Evolutionary conservation across 306 rosid genomes (phyloP).

Genomic region (Begonia fuchsioides): DNA sequence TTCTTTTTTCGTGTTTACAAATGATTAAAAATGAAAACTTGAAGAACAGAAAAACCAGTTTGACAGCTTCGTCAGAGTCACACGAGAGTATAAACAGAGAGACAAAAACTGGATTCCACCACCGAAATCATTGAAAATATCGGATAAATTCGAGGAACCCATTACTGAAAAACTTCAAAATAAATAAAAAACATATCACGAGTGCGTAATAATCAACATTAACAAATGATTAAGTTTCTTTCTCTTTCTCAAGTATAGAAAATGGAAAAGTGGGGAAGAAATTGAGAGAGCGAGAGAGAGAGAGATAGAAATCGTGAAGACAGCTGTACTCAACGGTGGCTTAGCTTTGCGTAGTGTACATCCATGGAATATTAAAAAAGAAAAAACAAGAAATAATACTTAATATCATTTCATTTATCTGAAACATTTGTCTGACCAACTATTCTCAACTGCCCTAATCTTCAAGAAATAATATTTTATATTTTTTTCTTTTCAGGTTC

Average conservation of each 20-base stretch:
- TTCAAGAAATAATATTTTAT: no score
- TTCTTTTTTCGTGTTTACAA: no score
- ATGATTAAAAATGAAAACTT: no score
- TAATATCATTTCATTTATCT: no score
- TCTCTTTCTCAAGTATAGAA: neutral
- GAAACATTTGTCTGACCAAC: no score
- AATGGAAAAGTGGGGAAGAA: constrained; percentile 1
- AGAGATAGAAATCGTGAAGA: neutral
- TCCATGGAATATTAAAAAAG: no score
- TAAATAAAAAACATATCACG: neutral
- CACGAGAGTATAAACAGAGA: neutral
- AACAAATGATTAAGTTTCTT: neutral
- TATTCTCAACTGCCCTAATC: no score
- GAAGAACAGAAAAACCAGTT: no score
- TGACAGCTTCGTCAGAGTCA: no score
- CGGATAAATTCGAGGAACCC: neutral
- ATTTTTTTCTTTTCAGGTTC: no score
- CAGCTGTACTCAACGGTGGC: constrained; percentile 1
- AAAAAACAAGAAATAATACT: no score
- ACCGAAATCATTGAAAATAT: neutral
- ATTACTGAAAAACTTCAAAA: neutral
- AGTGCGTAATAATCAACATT: neutral
- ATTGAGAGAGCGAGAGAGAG: neutral
- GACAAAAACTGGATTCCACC: neutral
- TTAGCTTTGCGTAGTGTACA: neutral